phyloP scores from a whole-genome alignment of 352 stramenopile genomes.

The Blastocystis sp. region DNA sequence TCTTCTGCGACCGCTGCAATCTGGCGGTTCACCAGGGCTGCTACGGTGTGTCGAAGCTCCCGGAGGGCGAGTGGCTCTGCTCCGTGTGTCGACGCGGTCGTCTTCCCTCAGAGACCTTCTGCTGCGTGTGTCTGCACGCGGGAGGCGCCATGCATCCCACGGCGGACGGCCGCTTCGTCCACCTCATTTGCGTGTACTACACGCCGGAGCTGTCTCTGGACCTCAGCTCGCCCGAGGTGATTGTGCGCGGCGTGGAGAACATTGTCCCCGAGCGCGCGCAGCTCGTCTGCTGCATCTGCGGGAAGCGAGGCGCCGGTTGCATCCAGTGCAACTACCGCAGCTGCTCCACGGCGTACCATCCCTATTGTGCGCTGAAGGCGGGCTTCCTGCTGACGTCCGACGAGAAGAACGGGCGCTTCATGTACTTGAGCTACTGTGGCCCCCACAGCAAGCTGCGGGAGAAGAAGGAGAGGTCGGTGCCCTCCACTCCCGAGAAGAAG shows the following conservation, averaged over 20 bases:
- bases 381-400: slow-evolving; percentile 20
- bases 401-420: slow-evolving; percentile 21
- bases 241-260: neutral
- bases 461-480: neutral
- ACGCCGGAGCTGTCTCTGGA: slow-evolving; percentile 37
- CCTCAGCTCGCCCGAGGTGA: neutral
- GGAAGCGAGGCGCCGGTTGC: neutral
- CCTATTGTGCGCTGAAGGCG: slow-evolving; percentile 18
- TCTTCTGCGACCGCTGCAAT: slow-evolving; percentile 77
- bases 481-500: slow-evolving; percentile 20
- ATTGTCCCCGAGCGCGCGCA: slow-evolving; percentile 1
- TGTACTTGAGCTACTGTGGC: slow-evolving; percentile 29
- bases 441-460: neutral
- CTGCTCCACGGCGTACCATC: slow-evolving; percentile 26
- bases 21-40: slow-evolving; percentile 76
- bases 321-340: slow-evolving; percentile 2
- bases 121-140: slow-evolving; percentile 4
- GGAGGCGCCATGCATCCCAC: slow-evolving; percentile 27
- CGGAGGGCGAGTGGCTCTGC: slow-evolving; percentile 73
- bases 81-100: slow-evolving; percentile 64
- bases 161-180: neutral
- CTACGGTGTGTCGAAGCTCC: slow-evolving; percentile 69
- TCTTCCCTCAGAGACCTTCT: neutral
- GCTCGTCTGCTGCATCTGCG: slow-evolving; percentile 29
- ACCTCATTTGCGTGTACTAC: slow-evolving; percentile 21